Evolutionary conservation across 2,329 filamentous ascomycete species (phyloP), one percentile per base, ranked within the genome.

Genomic region (Alternaria atra): DNA sequence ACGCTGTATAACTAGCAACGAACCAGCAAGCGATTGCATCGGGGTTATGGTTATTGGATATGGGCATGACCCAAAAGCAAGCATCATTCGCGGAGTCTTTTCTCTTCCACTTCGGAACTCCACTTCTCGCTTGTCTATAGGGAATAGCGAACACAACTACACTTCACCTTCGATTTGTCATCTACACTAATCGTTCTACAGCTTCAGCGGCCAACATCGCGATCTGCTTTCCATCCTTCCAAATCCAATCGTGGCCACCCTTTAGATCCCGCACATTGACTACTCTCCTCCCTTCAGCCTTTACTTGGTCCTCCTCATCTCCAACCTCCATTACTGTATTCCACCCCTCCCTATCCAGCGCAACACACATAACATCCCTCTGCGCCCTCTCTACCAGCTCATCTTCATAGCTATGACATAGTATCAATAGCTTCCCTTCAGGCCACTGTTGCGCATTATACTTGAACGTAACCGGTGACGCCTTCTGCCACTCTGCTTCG

Each of bases 221-320:
- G 50, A 91, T 74, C 66, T 88, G 84, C 34, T 74, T 73, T 15
- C 89, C 89, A 59, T 86, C 82, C 72, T 85, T 73, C 87, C 89
- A 91, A 3, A 90, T 80, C 65, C 85, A 84, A 76, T 91, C 86
- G 76, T 93, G 90, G 37, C 81, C 81, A 5, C 87, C 90, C 8
- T 74, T 76, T 52, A 89, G 72, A 67, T 86, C 82, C 63, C 84
- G 60, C 6, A 77, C 77, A 74, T 77, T 63, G 23, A 83, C 62
- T 69, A 72, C 61, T 62, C 68, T 64, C 69, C 71, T 55, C 68
- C 64, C 68, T 39, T 70, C 68, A 25, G 66, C 55, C 52, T 71
- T 70, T 6, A 58, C 61, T n/a, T 74, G 67, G 27, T 67, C 61
- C 42, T 72, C 70, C 29, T 76, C 73, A 29, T 63, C 65, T 1